Percentiles rank a stretch among this genome's conserved stretches.
Conservation (phyloP, 306 rosid genomes). For the Crotalaria pallida region DNA sequence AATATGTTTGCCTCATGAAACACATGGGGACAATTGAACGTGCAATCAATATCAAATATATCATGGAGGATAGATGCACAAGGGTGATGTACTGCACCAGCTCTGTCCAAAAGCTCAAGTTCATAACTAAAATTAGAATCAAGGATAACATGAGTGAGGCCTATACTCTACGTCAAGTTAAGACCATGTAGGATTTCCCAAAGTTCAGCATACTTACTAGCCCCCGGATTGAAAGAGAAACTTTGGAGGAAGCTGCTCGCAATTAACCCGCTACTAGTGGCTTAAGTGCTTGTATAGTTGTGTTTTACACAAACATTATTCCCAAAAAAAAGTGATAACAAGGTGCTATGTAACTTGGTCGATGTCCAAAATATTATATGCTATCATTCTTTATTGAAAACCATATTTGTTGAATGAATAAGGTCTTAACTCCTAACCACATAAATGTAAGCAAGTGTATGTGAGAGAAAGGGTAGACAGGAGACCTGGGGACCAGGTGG, state of each 20-base stretch:
- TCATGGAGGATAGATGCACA: background rate
- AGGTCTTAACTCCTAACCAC: conserved; percentile 4
- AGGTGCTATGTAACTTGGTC: background rate
- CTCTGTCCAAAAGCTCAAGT: no score
- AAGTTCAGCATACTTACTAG: background rate
- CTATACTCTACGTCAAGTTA: background rate
- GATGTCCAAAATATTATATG: background rate
- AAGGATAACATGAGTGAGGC: background rate
- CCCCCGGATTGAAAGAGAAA: background rate
- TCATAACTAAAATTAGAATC: no score
- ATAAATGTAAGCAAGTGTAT: background rate
- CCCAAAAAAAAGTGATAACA: background rate
- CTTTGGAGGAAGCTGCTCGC: background rate
- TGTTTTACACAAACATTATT: background rate
- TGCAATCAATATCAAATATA: background rate
- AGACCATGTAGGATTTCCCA: background rate
- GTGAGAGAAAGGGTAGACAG: conserved; percentile 17
- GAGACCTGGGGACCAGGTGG: conserved; percentile 54
- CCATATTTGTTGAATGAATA: background rate
- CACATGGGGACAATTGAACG: no score
- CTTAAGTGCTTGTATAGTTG: background rate
- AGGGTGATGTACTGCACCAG: background rate
- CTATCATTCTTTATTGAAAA: background rate
- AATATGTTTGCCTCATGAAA: no score
- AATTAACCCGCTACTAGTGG: background rate